These are phyloP conservation scores for Mrakia frigida DNA, from an alignment of 768 basidiomycete genomes.

Conservation along the genomic window DNA sequence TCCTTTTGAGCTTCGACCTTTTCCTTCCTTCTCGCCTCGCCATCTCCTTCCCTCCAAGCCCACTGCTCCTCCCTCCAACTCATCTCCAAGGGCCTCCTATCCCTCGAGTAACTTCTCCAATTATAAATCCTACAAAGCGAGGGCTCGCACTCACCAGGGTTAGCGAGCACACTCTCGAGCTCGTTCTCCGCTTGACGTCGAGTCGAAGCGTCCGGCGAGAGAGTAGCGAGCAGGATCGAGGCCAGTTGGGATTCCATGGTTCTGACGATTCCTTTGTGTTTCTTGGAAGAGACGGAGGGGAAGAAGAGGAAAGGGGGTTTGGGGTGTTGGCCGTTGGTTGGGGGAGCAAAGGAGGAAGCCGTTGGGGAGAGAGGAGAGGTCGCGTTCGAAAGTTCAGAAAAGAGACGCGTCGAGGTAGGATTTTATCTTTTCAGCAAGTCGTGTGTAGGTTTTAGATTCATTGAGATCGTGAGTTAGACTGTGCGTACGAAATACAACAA, in stretches of 20 bases:
- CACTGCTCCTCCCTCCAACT: not conserved
- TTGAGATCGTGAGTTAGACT: no score
- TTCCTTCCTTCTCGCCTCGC: no score
- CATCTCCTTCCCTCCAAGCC: no score
- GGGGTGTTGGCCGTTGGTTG: not conserved
- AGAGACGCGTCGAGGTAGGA: not conserved
- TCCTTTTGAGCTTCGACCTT: not conserved
- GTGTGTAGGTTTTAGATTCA: no score
- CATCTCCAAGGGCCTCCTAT: no score
- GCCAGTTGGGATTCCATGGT: constrained; percentile 25
- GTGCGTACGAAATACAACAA: no score
- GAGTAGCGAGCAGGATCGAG: constrained; percentile 27
- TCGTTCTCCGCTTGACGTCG: constrained; percentile 30
- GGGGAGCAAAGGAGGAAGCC: not conserved
- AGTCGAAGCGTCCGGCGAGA: constrained; percentile 27
- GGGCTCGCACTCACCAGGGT: constrained; percentile 15
- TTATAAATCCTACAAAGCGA: not conserved
- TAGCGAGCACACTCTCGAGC: constrained; percentile 23
- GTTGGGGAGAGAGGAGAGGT: not conserved
- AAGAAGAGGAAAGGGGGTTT: not conserved
- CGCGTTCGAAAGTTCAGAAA: not conserved
- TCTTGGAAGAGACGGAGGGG: not conserved
- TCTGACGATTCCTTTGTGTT: not conserved
- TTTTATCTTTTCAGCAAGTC: no score
- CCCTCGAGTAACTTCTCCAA: not conserved